A percentile compares a stretch with the other conserved stretches of the same genome.
phyloP scores from a whole-genome alignment of 2,329 filamentous ascomycete genomes.

The Fusarium solani-melongenae region DNA sequence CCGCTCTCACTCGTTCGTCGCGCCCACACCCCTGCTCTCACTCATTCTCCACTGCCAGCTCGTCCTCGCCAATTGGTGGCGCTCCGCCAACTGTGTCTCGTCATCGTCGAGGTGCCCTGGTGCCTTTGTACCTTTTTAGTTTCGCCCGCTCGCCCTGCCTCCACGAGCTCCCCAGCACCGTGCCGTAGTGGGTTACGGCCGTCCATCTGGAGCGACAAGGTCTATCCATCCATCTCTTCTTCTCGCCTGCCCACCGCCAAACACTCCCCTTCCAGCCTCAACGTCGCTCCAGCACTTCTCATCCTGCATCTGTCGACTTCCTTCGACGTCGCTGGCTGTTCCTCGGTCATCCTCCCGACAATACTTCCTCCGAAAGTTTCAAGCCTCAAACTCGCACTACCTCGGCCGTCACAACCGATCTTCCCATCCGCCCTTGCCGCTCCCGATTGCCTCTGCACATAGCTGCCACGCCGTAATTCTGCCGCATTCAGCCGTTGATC shows the following conservation, averaged over 20 bases:
- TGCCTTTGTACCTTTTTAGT: conserved; percentile 40
- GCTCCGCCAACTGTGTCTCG: conserved; percentile 41
- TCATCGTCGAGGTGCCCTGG: conserved; percentile 43
- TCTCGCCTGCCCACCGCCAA: conserved; percentile 38
- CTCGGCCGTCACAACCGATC: conserved; percentile 30
- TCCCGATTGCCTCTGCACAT: conserved; percentile 27
- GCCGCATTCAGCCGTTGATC: conserved; percentile 23
- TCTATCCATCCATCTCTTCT: conserved; percentile 37
- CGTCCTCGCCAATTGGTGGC: conserved; percentile 42
- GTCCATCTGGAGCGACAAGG: conserved; percentile 37
- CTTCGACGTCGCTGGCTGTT: conserved; percentile 13
- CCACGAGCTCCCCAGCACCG: conserved; percentile 37
- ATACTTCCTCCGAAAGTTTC: conserved; percentile 1
- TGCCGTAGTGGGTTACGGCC: conserved; percentile 32
- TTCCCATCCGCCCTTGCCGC: conserved; percentile 32
- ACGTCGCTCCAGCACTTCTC: conserved; percentile 28
- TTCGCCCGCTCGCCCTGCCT: conserved; percentile 41
- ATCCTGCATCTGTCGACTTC: conserved; percentile 13
- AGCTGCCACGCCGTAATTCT: conserved; percentile 32
- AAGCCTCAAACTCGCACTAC: conserved; percentile 7
- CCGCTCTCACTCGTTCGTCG: conserved; percentile 33
- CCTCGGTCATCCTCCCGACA: conserved; percentile 2
- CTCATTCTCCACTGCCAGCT: conserved; percentile 36
- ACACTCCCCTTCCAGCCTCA: conserved; percentile 37
- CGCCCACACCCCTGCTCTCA: conserved; percentile 38